Base-by-base conservation (phyloP, 129 eudicot genomes). In the Kitagawia praeruptora region DNA sequence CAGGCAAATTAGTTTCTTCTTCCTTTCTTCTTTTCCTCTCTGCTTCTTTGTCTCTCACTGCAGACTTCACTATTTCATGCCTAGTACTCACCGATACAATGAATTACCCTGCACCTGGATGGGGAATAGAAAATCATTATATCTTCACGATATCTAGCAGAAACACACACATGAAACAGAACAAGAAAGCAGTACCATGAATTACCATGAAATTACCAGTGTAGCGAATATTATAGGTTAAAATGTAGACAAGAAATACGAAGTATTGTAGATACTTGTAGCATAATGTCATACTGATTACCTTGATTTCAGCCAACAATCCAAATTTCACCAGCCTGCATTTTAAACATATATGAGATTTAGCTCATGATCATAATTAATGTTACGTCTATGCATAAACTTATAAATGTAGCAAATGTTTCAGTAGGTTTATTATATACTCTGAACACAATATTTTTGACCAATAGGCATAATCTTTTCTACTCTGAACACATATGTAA, bases 311-410 rank as follows among this genome's bases (percentile, higher is more conserved):
- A 21, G 12, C 46, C 76, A 21, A 37, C 53, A 42, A 72, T 39
- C n/a, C 18, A 42, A 23, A 42, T 72, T 41, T 72, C 53, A 21
- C 76, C 76, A 21, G 16, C 76, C 76, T 72, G 53, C 75, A 70
- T 34, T 39, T 37, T 19, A 70, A 70, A 70, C 75, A 70, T 34
- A 70, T 5, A 70, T 38, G 25, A 70, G 23, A 38, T 8, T 15
- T 19, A 21, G 63, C 27, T 16, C 18, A 25, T 40, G 42, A 40
- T 34, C 37, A 34, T 34, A 5, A 40, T 40, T 4, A 40, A 40
- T 40, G 42, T 3, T 40, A 40, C 37, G 37, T 34, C 1, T 34
- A 34, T 2, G 37, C 37, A 34, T 34, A 34, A 34, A 34, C 37
- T 34, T 34, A 34, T 34, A 34, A 34, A 34, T 34, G 37, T 34